phyloP scores from a whole-genome alignment of 805 yeast genomes.

The Barnettozyma sp. region DNA sequence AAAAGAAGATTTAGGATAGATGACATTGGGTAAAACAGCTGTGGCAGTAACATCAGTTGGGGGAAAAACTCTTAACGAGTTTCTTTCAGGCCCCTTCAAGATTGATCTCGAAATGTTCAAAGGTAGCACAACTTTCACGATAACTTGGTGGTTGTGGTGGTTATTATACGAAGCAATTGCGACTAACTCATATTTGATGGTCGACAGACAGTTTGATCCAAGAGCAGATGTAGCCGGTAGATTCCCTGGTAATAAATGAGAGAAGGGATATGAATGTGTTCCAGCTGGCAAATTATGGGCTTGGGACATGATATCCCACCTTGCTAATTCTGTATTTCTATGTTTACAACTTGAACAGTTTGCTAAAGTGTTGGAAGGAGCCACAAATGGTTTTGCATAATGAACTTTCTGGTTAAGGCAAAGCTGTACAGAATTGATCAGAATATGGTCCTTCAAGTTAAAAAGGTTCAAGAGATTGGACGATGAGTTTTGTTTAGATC shows the following conservation, averaged over 20 bases:
- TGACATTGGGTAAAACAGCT: slow-evolving; percentile 81
- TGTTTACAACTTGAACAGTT: slow-evolving; percentile 53
- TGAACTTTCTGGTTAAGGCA: slow-evolving; percentile 66
- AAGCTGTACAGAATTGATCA: slow-evolving; percentile 52
- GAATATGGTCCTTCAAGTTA: slow-evolving; percentile 36
- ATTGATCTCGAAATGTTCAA: slow-evolving; percentile 71
- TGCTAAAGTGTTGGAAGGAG: slow-evolving; percentile 42
- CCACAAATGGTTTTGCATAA: slow-evolving; percentile 58
- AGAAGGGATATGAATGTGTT: slow-evolving; percentile 84
- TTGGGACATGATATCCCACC: slow-evolving; percentile 77
- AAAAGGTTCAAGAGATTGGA: slow-evolving; percentile 24
- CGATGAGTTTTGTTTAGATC: slow-evolving; percentile 18
- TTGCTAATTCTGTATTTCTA: slow-evolving; percentile 57
- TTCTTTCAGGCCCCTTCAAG: slow-evolving; percentile 74
- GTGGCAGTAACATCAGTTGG: slow-evolving; percentile 89
- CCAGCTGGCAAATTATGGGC: slow-evolving; percentile 56
- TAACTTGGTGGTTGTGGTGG: slow-evolving; percentile 25
- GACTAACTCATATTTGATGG: slow-evolving; percentile 67
- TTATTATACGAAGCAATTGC: slow-evolving; percentile 47
- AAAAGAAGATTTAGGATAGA: slow-evolving; percentile 81
- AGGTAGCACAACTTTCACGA: slow-evolving; percentile 49
- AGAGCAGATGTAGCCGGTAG: slow-evolving; percentile 68
- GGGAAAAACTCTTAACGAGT: slow-evolving; percentile 86
- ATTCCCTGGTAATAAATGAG: slow-evolving; percentile 81
- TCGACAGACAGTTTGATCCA: slow-evolving; percentile 44